These are phyloP conservation scores for Gautieria morchelliformis DNA, from an alignment of 768 basidiomycete species.

Conservation along the genomic window DNA sequence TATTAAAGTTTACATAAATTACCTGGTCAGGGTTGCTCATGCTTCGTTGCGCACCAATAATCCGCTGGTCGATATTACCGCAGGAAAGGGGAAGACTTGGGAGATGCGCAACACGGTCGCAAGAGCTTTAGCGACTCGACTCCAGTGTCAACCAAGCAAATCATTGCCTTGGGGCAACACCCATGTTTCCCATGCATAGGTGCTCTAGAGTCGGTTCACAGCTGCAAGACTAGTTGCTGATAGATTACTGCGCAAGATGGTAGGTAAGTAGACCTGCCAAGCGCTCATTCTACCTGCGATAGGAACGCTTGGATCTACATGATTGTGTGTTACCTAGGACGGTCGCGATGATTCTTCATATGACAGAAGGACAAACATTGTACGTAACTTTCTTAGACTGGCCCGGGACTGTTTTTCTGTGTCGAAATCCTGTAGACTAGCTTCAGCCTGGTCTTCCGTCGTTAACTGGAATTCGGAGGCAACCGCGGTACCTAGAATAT, in stretches of 20 bases:
- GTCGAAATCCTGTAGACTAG: too few species aligned
- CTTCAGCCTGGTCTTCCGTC: too few species aligned
- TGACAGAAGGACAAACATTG: slow-evolving; percentile 41
- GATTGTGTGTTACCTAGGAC: slow-evolving; percentile 29
- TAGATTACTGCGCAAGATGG: slow-evolving; percentile 46
- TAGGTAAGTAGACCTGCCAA: slow-evolving; percentile 15
- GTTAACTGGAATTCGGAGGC: slow-evolving; percentile 39
- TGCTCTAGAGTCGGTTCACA: slow-evolving; percentile 37
- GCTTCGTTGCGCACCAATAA: slow-evolving; percentile 49
- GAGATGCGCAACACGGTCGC: slow-evolving; percentile 24
- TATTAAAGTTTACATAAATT: slow-evolving; percentile 46
- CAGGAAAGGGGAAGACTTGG: slow-evolving; percentile 57
- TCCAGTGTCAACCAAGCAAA: slow-evolving; percentile 11
- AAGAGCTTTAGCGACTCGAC: slow-evolving; percentile 13
- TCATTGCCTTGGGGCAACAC: slow-evolving; percentile 13
- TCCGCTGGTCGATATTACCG: slow-evolving; percentile 49
- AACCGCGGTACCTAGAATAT: slow-evolving; percentile 24
- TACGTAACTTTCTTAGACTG: slow-evolving; percentile 19
- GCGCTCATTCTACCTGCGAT: neutral
- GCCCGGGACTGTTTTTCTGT: neutral
- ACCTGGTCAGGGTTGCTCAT: slow-evolving; percentile 46
- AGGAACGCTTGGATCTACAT: slow-evolving; percentile 63
- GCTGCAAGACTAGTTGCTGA: slow-evolving; percentile 42
- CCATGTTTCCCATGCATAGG: slow-evolving; percentile 29
- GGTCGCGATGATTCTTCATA: neutral